A percentile compares a stretch with the other conserved stretches of the same genome.
Conservation (phyloP, 192 early-diverging fungal genomes). For the Umbelopsis vinacea region DNA sequence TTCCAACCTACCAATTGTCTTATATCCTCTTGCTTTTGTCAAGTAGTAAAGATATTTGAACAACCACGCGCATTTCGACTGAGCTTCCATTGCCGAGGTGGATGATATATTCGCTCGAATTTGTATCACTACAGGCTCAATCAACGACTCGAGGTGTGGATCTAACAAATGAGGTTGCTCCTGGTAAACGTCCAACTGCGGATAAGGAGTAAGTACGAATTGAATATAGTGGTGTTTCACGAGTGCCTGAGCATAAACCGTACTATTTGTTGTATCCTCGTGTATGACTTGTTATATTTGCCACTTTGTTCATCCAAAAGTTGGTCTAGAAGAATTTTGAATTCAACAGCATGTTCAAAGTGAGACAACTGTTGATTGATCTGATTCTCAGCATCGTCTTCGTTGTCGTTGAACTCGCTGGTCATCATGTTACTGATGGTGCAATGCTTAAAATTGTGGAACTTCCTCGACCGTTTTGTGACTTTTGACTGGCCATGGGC, state of each 20-base stretch:
- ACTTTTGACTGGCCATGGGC: background rate
- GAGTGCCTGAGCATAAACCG: too few species aligned
- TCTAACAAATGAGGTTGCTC: slow-evolving; percentile 81
- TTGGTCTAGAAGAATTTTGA: background rate
- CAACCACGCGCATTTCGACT: background rate
- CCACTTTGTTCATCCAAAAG: background rate
- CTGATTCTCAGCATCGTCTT: slow-evolving; percentile 13
- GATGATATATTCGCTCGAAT: slow-evolving; percentile 51
- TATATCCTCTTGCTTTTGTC: slow-evolving; percentile 88
- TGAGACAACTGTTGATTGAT: slow-evolving; percentile 11
- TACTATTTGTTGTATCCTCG: slow-evolving; percentile 13
- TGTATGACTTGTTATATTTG: background rate
- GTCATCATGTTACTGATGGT: slow-evolving; percentile 9
- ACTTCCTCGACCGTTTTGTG: background rate
- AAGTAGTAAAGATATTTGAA: slow-evolving; percentile 67
- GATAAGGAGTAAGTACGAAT: background rate
- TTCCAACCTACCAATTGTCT: slow-evolving; percentile 69
- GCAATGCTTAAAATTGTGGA: background rate
- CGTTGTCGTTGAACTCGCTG: slow-evolving; percentile 2
- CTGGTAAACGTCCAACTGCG: slow-evolving; percentile 65
- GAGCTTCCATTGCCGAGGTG: background rate
- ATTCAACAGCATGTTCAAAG: slow-evolving; percentile 26
- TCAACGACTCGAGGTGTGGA: slow-evolving; percentile 68
- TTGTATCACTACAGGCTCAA: slow-evolving; percentile 60
- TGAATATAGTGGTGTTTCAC: background rate